These are phyloP conservation scores for Candida sanyaensis DNA, from an alignment of 1,139 yeast genomes.

Conservation along the genomic window DNA sequence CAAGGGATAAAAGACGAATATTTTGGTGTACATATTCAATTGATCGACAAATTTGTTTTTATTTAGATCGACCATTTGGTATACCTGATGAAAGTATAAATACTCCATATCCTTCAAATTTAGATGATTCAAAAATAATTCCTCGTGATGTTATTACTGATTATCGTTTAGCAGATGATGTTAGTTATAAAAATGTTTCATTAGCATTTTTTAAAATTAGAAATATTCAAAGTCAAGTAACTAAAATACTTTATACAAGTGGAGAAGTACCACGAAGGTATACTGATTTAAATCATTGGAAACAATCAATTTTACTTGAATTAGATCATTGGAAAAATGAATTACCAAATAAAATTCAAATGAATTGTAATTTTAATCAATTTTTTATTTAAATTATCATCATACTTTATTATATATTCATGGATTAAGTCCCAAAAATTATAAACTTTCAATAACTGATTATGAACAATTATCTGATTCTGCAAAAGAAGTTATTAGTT, in stretches of 20 bases:
- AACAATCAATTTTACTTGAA: conserved; percentile 46
- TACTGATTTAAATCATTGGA: conserved; percentile 60
- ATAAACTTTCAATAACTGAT: conserved; percentile 54
- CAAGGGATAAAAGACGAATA: conserved; percentile 69
- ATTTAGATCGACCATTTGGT: conserved; percentile 72
- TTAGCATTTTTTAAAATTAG: conserved; percentile 68
- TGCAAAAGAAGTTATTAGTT: conserved; percentile 63
- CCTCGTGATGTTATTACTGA: conserved; percentile 27
- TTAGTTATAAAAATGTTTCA: conserved; percentile 67
- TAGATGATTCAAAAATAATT: conserved; percentile 69
- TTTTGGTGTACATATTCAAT: conserved; percentile 90
- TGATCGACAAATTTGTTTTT: conserved; percentile 77
- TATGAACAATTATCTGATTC: conserved; percentile 61
- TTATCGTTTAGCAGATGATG: conserved; percentile 28
- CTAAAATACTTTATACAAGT: conserved; percentile 67
- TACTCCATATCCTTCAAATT: conserved; percentile 66
- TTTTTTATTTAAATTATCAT: conserved; percentile 73
- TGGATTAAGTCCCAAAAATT: conserved; percentile 75
- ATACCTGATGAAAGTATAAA: conserved; percentile 70
- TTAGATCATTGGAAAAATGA: conserved; percentile 62
- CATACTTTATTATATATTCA: conserved; percentile 73
- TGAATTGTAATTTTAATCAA: conserved; percentile 75
- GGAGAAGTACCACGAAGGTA: conserved; percentile 70
- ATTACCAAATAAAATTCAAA: conserved; percentile 59
- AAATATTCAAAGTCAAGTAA: conserved; percentile 76